Percentiles rank a stretch among this genome's conserved stretches.
Conservation (phyloP, 768 basidiomycete species). For the Fomitopsis pulvina region DNA sequence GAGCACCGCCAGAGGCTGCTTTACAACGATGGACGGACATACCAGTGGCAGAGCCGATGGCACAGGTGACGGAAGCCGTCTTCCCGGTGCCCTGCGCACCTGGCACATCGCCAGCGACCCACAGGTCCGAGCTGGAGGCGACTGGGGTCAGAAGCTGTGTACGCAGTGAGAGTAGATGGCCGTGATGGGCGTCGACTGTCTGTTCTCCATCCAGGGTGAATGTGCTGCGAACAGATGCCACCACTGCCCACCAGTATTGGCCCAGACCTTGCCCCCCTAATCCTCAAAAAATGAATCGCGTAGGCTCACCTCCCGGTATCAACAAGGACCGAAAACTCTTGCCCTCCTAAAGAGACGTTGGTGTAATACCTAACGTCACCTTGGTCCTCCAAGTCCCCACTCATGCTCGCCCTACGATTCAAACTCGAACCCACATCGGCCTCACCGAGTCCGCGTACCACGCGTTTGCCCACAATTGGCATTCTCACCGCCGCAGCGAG, state of each 20-base stretch:
- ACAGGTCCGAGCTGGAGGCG: slow-evolving; percentile 23
- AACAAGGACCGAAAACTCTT: slow-evolving; percentile 19
- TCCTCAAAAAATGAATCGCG: background rate
- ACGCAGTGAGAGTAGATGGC: no score
- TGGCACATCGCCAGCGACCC: slow-evolving; percentile 21
- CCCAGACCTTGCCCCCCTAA: no score
- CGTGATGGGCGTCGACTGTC: no score
- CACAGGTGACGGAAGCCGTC: slow-evolving; percentile 16
- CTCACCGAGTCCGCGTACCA: background rate
- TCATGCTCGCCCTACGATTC: slow-evolving; percentile 5
- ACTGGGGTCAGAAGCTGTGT: background rate
- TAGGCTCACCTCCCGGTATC: slow-evolving; percentile 27
- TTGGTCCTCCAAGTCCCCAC: slow-evolving; percentile 10
- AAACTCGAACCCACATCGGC: background rate
- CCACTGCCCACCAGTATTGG: no score
- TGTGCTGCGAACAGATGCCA: no score
- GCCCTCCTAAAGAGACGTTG: slow-evolving; percentile 23
- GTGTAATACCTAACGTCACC: slow-evolving; percentile 22
- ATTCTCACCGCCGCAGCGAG: slow-evolving; percentile 12
- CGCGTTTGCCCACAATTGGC: slow-evolving; percentile 9
- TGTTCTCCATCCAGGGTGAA: no score
- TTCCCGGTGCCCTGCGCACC: slow-evolving; percentile 16
- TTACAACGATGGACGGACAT: background rate
- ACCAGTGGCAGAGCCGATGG: slow-evolving; percentile 19
- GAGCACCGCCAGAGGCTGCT: background rate